phyloP scores from a whole-genome alignment of 768 basidiomycete genomes.

The Amanita rubescens region DNA sequence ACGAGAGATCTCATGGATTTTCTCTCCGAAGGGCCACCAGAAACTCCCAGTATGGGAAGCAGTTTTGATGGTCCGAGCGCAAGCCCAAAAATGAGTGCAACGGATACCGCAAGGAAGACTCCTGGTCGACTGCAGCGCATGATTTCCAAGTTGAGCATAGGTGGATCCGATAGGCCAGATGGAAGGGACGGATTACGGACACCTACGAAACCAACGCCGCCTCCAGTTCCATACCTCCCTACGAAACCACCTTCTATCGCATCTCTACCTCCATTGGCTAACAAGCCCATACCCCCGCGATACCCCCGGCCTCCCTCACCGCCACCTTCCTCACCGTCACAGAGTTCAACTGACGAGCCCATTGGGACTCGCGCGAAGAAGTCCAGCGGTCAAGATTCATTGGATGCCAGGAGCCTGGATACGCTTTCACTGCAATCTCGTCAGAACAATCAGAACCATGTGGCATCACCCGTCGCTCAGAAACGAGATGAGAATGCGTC shows the following conservation, averaged over 20 bases:
- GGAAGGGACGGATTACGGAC: conserved; percentile 11
- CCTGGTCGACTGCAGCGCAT: conserved; percentile 68
- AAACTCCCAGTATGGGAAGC: conserved; percentile 37
- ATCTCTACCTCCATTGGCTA: conserved; percentile 44
- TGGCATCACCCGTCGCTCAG: conserved; percentile 20
- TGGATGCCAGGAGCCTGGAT: background rate
- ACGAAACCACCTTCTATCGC: conserved; percentile 14
- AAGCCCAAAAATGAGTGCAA: conserved; percentile 20
- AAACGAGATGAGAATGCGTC: conserved; percentile 4
- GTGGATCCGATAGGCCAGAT: conserved; percentile 30
- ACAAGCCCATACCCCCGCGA: conserved; percentile 55
- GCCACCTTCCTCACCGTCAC: conserved; percentile 35
- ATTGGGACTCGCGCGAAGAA: background rate
- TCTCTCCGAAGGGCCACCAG: conserved; percentile 48
- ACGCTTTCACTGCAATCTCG: conserved; percentile 7
- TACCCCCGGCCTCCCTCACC: conserved; percentile 41
- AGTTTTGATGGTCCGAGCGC: conserved; percentile 51
- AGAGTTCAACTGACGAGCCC: conserved; percentile 32
- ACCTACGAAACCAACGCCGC: conserved; percentile 9
- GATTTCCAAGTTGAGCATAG: conserved; percentile 69
- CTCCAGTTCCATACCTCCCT: conserved; percentile 4
- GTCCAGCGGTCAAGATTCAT: background rate
- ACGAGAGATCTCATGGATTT: conserved; percentile 53
- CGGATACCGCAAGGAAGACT: conserved; percentile 41
- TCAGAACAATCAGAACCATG: conserved; percentile 21